These are phyloP conservation scores for Sonneratia caseolaris DNA, from an alignment of 345 rosid species.

Conservation along the genomic window DNA sequence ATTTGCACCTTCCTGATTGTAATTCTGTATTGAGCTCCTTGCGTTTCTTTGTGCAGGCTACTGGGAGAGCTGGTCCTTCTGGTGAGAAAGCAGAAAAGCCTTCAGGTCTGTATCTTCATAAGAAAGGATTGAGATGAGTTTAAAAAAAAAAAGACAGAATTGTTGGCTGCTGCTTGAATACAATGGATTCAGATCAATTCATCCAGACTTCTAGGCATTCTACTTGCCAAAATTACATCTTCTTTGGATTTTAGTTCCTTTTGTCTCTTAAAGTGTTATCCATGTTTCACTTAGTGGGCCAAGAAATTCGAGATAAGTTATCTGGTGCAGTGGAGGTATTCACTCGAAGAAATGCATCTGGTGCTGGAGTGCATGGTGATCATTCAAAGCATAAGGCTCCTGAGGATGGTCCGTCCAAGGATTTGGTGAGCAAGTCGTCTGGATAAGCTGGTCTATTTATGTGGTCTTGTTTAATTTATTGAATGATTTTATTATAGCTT, in stretches of 20 bases:
- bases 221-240: not conserved
- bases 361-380: slow-evolving; percentile 16
- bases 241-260: not conserved
- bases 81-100: slow-evolving; percentile 27
- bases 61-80: slow-evolving; percentile 27
- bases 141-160: not conserved
- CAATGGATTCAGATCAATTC: not conserved
- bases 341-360: slow-evolving; percentile 28
- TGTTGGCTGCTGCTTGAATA: not conserved
- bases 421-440: slow-evolving; percentile 8
- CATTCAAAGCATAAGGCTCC: slow-evolving; percentile 17
- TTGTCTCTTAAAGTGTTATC: not conserved
- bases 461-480: not conserved
- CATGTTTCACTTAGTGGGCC: slow-evolving; percentile 23
- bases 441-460: not conserved
- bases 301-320: slow-evolving; percentile 38
- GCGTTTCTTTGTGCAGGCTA: slow-evolving; percentile 9
- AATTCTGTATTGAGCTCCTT: slow-evolving; percentile 1
- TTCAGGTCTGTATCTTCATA: slow-evolving; percentile 24
- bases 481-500: not conserved
- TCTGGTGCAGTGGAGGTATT: slow-evolving; percentile 47
- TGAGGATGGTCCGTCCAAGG: slow-evolving; percentile 18
- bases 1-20: not conserved
- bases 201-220: too few relatives aligned
- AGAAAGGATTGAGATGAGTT: slow-evolving; percentile 2